Evolutionary conservation across 139 green algal species (phyloP).

Genomic region (Asterochloris sp.): DNA sequence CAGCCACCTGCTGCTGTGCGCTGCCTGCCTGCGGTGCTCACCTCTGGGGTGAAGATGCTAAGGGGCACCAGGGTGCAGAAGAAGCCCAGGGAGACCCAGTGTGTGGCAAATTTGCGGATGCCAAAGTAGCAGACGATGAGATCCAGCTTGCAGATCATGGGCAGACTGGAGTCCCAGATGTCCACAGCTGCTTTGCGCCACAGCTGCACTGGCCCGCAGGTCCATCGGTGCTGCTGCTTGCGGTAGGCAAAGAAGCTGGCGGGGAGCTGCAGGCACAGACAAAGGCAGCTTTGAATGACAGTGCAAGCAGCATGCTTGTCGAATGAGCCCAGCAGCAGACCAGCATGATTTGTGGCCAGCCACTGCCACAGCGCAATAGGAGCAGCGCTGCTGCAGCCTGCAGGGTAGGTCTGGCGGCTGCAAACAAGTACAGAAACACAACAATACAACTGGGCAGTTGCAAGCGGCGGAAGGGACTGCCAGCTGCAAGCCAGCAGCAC

Average conservation of each 20-base stretch:
- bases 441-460: too few species aligned
- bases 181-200: slow-evolving; percentile 51
- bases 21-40: slow-evolving; percentile 2
- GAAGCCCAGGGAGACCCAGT: slow-evolving; percentile 78
- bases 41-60: slow-evolving; percentile 60
- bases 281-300: neutral
- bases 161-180: slow-evolving; percentile 64
- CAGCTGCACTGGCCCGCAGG: slow-evolving; percentile 78
- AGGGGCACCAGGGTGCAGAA: slow-evolving; percentile 83
- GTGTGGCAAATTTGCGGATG: slow-evolving; percentile 70
- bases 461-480: too few species aligned
- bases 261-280: slow-evolving; percentile 71
- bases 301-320: neutral
- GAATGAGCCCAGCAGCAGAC: neutral
- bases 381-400: too few species aligned
- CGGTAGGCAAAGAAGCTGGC: slow-evolving; percentile 89
- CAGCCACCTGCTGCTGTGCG: too few species aligned
- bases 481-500: too few species aligned
- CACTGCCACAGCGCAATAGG: too few species aligned
- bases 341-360: too few species aligned
- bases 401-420: too few species aligned
- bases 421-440: neutral
- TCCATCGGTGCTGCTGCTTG: slow-evolving; percentile 98
- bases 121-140: slow-evolving; percentile 79
- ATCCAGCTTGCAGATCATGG: slow-evolving; percentile 65